Base-by-base conservation (phyloP, 2,329 filamentous ascomycete genomes). In the Colletotrichum simmondsii region DNA sequence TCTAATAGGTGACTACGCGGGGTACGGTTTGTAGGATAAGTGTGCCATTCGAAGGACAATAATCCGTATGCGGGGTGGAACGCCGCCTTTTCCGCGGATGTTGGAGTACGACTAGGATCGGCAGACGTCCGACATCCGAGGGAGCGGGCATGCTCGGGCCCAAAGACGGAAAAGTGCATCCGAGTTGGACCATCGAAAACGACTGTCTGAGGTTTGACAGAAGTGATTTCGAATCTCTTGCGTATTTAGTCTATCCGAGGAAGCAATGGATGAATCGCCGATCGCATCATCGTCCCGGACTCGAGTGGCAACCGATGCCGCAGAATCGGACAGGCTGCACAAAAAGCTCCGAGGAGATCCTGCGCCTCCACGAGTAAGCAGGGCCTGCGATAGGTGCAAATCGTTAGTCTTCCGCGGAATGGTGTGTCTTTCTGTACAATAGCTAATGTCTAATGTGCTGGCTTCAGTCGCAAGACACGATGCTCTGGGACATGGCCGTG, bases 361-460 rank as follows among this genome's bases (percentile, higher is more conserved):
- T 42, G 49, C 63, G n/a, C 67, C 28, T 3, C 67, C 67, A 30
- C 14, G 72, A 22, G 68, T 71, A 22, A 68, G 49, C n/a, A 61
- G 63, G 35, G 77, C 77, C 6, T 78, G 77, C 35, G 77, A 78
- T 68, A 76, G 77, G 7, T 78, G 77, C 69, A 78, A 78, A 67
- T 65, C 74, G 77, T 78, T 22, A 74, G 68, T 10, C 19, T n/a
- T 10, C 7, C 3, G 1, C 19, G 16, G 42, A 8, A n/a, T 8
- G 2, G 7, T 46, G 19, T 46, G 19, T n/a, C 14, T n/a, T n/a
- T 1, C 19, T 19, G 6, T n/a, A n/a, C 19, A 46, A 8, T n/a
- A 7, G 42, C 42, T n/a, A 19, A 19, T 0, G 19, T 46, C 42
- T 46, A 19, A 19, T n/a, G 7, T n/a, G 42, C 19, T 46, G 42